Percentiles rank a stretch among this genome's conserved stretches.
Conservation (phyloP, 1,139 yeast species). For the Oligophagozyma castellii region DNA sequence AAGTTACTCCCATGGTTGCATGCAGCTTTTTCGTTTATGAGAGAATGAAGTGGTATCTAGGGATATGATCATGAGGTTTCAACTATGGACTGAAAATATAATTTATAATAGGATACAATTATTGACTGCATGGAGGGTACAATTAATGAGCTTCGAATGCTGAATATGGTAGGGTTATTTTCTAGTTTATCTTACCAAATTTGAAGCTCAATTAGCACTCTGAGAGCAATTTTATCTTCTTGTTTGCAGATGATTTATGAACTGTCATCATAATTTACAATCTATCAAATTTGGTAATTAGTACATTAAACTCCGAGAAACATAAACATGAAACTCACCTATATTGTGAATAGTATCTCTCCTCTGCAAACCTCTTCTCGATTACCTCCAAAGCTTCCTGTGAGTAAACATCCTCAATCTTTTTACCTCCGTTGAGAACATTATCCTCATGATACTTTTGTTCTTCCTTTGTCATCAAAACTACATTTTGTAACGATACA, state of each 20-base stretch:
- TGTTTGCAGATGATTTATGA: no score
- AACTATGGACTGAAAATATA: no score
- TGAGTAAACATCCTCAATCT: slow-evolving; percentile 49
- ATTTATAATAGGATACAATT: no score
- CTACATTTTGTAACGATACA: slow-evolving; percentile 55
- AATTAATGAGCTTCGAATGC: no score
- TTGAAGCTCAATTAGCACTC: no score
- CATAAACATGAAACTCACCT: slow-evolving; percentile 20
- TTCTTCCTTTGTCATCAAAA: slow-evolving; percentile 81
- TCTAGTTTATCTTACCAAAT: no score
- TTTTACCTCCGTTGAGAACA: slow-evolving; percentile 53
- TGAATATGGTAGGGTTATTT: no score
- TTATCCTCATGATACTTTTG: slow-evolving; percentile 64
- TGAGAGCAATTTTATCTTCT: no score
- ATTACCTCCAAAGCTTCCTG: slow-evolving; percentile 46
- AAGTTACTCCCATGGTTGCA: slow-evolving; percentile 94
- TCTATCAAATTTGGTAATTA: no score
- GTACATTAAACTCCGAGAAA: slow-evolving; percentile 1
- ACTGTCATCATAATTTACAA: no score
- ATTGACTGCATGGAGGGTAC: no score
- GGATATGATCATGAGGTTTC: slow-evolving; percentile 30
- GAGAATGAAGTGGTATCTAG: slow-evolving; percentile 55
- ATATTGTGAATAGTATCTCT: slow-evolving; percentile 51
- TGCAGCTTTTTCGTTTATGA: slow-evolving; percentile 93
- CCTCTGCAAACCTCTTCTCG: slow-evolving; percentile 55